Evolutionary conservation across 495 filamentous ascomycete genomes (phyloP), one percentile per base, ranked within the genome.

Genomic region (Evansstolkia leycettana): DNA sequence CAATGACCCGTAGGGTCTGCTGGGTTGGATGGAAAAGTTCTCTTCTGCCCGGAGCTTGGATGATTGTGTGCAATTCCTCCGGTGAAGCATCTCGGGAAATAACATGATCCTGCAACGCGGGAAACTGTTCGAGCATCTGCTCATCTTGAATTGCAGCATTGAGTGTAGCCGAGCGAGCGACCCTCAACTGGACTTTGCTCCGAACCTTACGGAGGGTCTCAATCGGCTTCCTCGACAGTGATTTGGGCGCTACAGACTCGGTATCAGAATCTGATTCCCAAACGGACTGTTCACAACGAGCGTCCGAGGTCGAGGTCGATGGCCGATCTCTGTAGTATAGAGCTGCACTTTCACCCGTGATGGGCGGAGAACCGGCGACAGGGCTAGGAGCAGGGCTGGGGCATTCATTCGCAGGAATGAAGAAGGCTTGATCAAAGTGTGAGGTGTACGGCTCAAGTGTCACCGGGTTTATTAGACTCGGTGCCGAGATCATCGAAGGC

Each of bases 191-290:
- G 3, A 64, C 61, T 7, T 56, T 54, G 32, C 63, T 67, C 23
- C 63, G 63, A n/a, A 65, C 61, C 39, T 65, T 67, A 20, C 62
- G 62, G 27, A 67, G 46, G 0, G 60, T 65, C 17, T 65, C 63
- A 8, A 65, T 65, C 0, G 61, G 60, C 11, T 54, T 57, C 9
- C 60, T 52, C 1, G 61, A 64, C 6, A 62, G 43, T 0, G 60
- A 60, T 34, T 54, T 62, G 19, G 54, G 56, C 12, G 57, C 52
- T 8, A 50, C 36, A 0, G 54, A 60, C 34, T 64, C 63, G 10
- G 40, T 54, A 11, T 67, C 63, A 0, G 63, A 67, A 34, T 67
- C 63, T 0, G 63, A 65, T 31, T 67, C 63, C 63, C 63, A 67
- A 0, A 67, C 58, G 0, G 63, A 67, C 18, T 64, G 63, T 34